Conservation (phyloP, 1,284 basidiomycete species). For the Tilletia caries region DNA sequence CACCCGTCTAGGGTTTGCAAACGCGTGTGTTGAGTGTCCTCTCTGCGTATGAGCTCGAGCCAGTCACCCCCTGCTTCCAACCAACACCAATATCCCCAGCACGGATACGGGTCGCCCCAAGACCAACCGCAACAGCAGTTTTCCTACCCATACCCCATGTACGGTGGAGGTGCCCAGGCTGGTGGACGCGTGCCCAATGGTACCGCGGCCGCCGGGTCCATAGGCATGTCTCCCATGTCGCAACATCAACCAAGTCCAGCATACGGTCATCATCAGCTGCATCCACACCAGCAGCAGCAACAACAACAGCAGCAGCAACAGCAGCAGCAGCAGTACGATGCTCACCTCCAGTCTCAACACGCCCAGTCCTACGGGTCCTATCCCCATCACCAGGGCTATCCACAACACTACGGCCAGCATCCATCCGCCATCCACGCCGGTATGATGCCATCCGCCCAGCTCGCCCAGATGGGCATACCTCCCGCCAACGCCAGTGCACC, state of each 20-base stretch:
- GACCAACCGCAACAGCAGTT: neutral
- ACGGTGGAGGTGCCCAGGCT: neutral
- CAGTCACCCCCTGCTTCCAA: neutral
- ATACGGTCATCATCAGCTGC: conserved; percentile 3
- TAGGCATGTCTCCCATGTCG: neutral
- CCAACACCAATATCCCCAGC: neutral
- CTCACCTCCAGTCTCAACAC: conserved; percentile 13
- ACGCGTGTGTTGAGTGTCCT: neutral
- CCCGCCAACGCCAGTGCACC: neutral
- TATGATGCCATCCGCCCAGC: conserved; percentile 12
- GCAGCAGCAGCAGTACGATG: conserved; percentile 1
- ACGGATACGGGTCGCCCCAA: conserved; percentile 1
- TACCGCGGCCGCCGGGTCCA: neutral
- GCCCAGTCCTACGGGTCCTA: neutral
- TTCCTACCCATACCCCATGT: conserved; percentile 1
- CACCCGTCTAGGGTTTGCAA: too few relatives aligned
- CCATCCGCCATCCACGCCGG: conserved; percentile 6
- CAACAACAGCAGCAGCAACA: neutral
- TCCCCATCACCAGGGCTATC: conserved; percentile 3
- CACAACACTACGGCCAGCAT: conserved; percentile 13
- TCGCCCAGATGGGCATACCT: conserved; percentile 6
- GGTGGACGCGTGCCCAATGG: conserved; percentile 13
- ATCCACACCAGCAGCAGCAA: neutral
- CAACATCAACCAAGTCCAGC: conserved; percentile 5
- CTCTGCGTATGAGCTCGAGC: conserved; percentile 1